Percentiles rank a stretch among this genome's conserved stretches.
Conservation (phyloP, 2,329 filamentous ascomycete species). For the Diaporthe australafricana region DNA sequence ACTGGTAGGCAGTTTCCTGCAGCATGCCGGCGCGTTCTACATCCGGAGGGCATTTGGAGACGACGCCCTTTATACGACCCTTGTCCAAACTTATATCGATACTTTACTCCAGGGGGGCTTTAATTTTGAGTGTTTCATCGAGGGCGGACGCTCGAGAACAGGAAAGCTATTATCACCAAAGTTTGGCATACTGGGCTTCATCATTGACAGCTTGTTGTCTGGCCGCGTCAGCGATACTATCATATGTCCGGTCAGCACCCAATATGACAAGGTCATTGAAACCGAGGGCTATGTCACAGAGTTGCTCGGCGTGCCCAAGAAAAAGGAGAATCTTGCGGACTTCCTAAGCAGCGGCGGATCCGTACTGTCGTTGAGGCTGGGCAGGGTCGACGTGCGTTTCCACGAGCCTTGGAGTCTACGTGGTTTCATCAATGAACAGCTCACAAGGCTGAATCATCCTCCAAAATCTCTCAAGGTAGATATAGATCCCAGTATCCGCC, state of each 20-base stretch:
- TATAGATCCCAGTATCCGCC: constrained; percentile 66
- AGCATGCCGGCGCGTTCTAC: constrained; percentile 98
- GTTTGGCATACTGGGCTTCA: constrained; percentile 92
- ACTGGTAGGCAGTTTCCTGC: constrained; percentile 87
- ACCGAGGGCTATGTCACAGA: constrained; percentile 97
- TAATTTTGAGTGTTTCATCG: constrained; percentile 98
- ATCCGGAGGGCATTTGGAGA: constrained; percentile 93
- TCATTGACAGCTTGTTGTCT: constrained; percentile 89
- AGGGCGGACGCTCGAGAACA: constrained; percentile 91
- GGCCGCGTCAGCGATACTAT: constrained; percentile 91
- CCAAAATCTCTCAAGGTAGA: constrained; percentile 60
- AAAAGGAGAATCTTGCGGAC: constrained; percentile 91
- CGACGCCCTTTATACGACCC: constrained; percentile 87
- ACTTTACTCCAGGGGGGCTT: constrained; percentile 89
- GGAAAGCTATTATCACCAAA: constrained; percentile 95
- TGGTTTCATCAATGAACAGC: constrained; percentile 83
- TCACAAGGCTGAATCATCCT: constrained; percentile 66
- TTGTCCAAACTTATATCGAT: constrained; percentile 98
- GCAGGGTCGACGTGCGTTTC: constrained; percentile 94
- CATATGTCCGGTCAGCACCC: constrained; percentile 94
- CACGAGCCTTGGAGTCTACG: constrained; percentile 95
- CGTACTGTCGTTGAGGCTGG: constrained; percentile 87
- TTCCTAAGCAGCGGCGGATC: constrained; percentile 89
- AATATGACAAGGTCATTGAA: constrained; percentile 99
- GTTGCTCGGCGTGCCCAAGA: constrained; percentile 92